These are phyloP conservation scores for Trichosporon sp. DNA, from an alignment of 1,284 basidiomycete species.

Conservation along the genomic window DNA sequence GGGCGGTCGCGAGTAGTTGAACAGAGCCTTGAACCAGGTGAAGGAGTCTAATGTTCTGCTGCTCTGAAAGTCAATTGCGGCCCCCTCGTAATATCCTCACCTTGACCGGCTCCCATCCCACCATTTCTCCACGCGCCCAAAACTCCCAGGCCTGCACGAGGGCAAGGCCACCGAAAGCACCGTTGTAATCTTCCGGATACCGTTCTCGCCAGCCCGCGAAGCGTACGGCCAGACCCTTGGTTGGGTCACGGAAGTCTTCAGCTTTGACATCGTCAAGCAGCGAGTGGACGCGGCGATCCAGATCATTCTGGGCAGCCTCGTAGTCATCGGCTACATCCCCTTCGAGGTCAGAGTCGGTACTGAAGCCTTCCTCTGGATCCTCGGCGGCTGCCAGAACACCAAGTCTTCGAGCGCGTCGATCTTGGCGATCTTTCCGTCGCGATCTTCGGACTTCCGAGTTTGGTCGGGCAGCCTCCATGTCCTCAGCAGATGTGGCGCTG, in stretches of 20 bases:
- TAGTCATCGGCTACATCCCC: slow-evolving; percentile 65
- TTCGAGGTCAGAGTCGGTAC: slow-evolving; percentile 71
- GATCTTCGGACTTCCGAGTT: slow-evolving; percentile 54
- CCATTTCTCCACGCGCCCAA: slow-evolving; percentile 79
- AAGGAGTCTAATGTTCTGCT: slow-evolving; percentile 66
- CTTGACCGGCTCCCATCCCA: slow-evolving; percentile 80
- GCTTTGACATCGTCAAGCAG: slow-evolving; percentile 75
- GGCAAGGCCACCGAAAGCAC: slow-evolving; percentile 83
- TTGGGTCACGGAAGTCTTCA: slow-evolving; percentile 76
- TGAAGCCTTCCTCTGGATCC: slow-evolving; percentile 66
- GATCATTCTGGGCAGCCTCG: slow-evolving; percentile 56
- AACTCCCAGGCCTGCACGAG: slow-evolving; percentile 93
- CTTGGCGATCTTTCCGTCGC: slow-evolving; percentile 54
- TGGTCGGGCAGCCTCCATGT: slow-evolving; percentile 28
- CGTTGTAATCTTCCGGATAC: slow-evolving; percentile 74
- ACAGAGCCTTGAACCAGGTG: slow-evolving; percentile 71
- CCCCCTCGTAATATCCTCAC: slow-evolving; percentile 50
- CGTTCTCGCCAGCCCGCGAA: slow-evolving; percentile 74
- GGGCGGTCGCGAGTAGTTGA: slow-evolving; percentile 65
- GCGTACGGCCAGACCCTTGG: slow-evolving; percentile 61
- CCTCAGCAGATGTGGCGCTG: slow-evolving; percentile 44
- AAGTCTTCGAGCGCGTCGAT: slow-evolving; percentile 53
- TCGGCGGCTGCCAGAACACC: slow-evolving; percentile 1
- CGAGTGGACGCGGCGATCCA: slow-evolving; percentile 55
- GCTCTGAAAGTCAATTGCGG: slow-evolving; percentile 48